Base-by-base conservation (phyloP, 306 rosid genomes). In the Purshia tridentata region DNA sequence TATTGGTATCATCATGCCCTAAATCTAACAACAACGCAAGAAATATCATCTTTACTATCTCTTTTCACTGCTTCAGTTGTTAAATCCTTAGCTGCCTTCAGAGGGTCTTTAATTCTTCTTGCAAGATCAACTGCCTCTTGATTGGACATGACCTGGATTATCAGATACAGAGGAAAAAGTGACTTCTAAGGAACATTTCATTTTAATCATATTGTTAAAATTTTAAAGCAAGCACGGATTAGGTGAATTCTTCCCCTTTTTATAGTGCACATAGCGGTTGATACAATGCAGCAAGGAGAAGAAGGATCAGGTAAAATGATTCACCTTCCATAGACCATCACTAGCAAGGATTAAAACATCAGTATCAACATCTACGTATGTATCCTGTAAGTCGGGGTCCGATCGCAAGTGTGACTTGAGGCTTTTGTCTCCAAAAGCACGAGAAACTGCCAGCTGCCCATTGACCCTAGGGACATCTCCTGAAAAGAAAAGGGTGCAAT, bases 311-410 rank as follows among this genome's bases (percentile, higher is more conserved):
- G 78, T 13, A 23, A 45, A 69, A 69, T 49, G 19, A 49, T 63
- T 75, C 73, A 93, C 98, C 98, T 93, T 93, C 98, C 98, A 93
- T 53, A 90, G 87, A 68, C 98, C 98, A 62, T 93, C 98, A 37
- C 98, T 93, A 35, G 96, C 97, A 18, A 93, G 90, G 64, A 93
- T 79, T 66, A 93, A 81, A 57, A 91, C 41, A n/a, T 91, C 96
- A 3, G 75, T 82, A 69, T 80, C 72, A 45, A 4, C 71, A 50
- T 89, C 91, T 72, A 91, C 49, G 16, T 16, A 60, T 12, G 74
- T 67, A 29, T 48, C 72, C 14, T 63, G 80, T 65, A 91, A 80
- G 76, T 91, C 97, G 0, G 97, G 97, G 70, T 93, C 97, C 6
- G 97, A 91, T 54, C 96, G 89, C 87, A 91, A 66, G 77, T 93